Evolutionary conservation across 176 grass and related monocot species (phyloP).

Genomic region (Elaeis guineensis): DNA sequence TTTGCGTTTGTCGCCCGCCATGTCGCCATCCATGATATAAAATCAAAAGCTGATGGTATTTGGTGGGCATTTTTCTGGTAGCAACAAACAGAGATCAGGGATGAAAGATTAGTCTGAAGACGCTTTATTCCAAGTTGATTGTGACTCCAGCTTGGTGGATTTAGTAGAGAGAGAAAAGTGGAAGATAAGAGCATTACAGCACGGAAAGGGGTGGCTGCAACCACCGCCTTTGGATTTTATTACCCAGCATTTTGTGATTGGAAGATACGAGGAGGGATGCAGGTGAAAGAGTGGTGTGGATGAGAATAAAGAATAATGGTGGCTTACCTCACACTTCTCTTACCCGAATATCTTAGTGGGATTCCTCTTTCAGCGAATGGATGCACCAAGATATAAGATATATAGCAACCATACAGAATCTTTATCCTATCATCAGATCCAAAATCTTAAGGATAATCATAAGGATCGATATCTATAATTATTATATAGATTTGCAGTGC

Average conservation of each 20-base stretch:
- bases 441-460: background rate
- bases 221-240: conserved; percentile 44
- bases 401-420: conserved; percentile 26
- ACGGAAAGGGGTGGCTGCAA: conserved; percentile 29
- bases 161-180: conserved; percentile 28
- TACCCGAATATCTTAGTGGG: conserved; percentile 24
- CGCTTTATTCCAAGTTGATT: conserved; percentile 47
- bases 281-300: conserved; percentile 10
- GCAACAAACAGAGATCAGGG: conserved; percentile 35
- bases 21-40: conserved; percentile 15
- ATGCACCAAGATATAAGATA: conserved; percentile 12
- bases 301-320: no score
- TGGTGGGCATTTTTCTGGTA: conserved; percentile 33
- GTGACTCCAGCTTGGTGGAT: conserved; percentile 46
- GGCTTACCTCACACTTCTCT: conserved; percentile 1
- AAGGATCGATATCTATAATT: no score
- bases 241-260: conserved; percentile 36
- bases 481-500: no score
- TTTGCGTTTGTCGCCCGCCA: conserved; percentile 23
- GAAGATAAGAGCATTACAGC: conserved; percentile 38
- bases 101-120: conserved; percentile 55
- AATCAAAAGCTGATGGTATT: conserved; percentile 15
- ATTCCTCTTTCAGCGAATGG: conserved; percentile 25
- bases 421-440: conserved; percentile 32
- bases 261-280: background rate